A percentile compares a stretch with the other conserved stretches of the same genome.
Conservation (phyloP, 1,284 basidiomycete species). For the Microbotryum lychnidis-dioicae region DNA sequence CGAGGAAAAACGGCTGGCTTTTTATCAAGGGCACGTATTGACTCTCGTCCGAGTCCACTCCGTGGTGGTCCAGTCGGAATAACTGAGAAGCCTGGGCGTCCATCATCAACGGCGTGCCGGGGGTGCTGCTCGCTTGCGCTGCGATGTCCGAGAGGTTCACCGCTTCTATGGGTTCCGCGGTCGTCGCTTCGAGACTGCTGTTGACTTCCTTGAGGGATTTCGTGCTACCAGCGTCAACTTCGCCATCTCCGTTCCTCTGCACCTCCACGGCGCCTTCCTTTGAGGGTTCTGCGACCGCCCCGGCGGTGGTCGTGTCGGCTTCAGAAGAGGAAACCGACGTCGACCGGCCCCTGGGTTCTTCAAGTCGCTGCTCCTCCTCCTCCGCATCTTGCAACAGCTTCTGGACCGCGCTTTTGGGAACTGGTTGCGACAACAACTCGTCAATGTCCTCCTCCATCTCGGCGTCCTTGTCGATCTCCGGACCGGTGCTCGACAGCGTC, state of each 20-base stretch:
- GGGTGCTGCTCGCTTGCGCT: no score
- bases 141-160: no score
- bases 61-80: no score
- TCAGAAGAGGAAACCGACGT: not conserved
- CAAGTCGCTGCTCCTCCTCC: constrained; percentile 16
- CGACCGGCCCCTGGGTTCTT: constrained; percentile 5
- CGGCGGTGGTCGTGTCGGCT: not conserved
- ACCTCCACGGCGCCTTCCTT: no score
- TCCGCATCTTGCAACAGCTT: constrained; percentile 14
- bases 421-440: constrained; percentile 13
- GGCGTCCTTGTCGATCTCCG: not conserved
- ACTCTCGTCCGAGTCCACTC: constrained; percentile 1
- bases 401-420: constrained; percentile 4
- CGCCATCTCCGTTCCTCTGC: no score
- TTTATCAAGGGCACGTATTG: constrained; percentile 19
- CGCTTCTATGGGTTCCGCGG: constrained; percentile 6
- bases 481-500: not conserved
- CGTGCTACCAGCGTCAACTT: no score
- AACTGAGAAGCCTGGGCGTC: no score
- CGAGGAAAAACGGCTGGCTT: constrained; percentile 20
- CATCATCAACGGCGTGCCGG: no score
- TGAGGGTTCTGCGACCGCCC: not conserved
- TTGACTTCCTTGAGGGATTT: not conserved
- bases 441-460: constrained; percentile 14
- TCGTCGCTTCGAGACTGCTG: not conserved